A percentile compares a stretch with the other conserved stretches of the same genome.
These are phyloP conservation scores for Periconia macrospinosa DNA, from an alignment of 2,329 filamentous ascomycete species.

Conservation along the genomic window DNA sequence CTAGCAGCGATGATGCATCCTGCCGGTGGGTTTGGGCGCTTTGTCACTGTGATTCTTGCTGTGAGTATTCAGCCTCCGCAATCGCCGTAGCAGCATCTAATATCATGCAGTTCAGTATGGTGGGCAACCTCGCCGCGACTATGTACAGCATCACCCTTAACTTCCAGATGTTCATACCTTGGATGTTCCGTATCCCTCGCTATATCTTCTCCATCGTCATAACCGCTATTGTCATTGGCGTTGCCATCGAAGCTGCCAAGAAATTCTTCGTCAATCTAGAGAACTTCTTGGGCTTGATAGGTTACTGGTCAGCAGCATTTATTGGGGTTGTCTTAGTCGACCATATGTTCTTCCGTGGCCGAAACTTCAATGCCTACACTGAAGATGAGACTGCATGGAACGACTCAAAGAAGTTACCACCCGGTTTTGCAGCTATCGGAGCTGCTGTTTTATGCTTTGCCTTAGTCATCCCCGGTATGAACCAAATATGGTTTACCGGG, in stretches of 20 bases:
- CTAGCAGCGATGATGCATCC: constrained; percentile 62
- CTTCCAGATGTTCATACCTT: constrained; percentile 64
- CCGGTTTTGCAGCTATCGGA: constrained; percentile 45
- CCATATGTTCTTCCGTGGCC: constrained; percentile 42
- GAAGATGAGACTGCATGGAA: constrained; percentile 47
- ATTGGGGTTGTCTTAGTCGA: constrained; percentile 38
- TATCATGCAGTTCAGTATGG: constrained; percentile 39
- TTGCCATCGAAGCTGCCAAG: constrained; percentile 58
- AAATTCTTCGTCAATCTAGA: constrained; percentile 60
- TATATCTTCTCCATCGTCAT: constrained; percentile 61
- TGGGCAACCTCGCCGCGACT: constrained; percentile 63
- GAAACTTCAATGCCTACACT: constrained; percentile 34
- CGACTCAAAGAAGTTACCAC: constrained; percentile 42
- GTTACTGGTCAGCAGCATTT: constrained; percentile 41
- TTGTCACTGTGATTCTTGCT: constrained; percentile 61
- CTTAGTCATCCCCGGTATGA: constrained; percentile 62
- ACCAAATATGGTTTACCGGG: constrained; percentile 63
- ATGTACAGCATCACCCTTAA: constrained; percentile 67
- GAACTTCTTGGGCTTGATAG: constrained; percentile 40
- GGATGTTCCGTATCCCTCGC: constrained; percentile 59
- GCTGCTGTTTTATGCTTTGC: constrained; percentile 44
- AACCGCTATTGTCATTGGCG: constrained; percentile 62
- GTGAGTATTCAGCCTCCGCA: constrained; percentile 42
- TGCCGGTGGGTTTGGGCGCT: constrained; percentile 63
- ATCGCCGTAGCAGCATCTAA: background rate